Evolutionary conservation across 2,329 filamentous ascomycete genomes (phyloP).

Genomic region (Penicillium sp.): DNA sequence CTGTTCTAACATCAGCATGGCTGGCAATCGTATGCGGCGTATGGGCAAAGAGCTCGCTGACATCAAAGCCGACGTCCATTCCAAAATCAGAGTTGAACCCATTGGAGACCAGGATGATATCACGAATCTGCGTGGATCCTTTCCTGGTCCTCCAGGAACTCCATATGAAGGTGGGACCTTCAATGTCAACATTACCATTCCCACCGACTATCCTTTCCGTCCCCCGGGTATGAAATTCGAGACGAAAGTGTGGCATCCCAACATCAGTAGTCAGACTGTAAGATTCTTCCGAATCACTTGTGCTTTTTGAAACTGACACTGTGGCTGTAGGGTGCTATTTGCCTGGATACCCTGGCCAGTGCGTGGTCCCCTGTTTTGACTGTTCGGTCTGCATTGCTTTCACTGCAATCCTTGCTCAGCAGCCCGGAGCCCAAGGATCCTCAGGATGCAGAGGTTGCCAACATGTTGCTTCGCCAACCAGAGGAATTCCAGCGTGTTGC

Average conservation of each 20-base stretch:
- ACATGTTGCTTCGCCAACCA: slow-evolving; percentile 75
- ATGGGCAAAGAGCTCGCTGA: slow-evolving; percentile 48
- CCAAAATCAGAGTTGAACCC: slow-evolving; percentile 66
- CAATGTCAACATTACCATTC: slow-evolving; percentile 78
- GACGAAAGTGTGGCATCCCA: slow-evolving; percentile 95
- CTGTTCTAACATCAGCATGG: slow-evolving; percentile 37
- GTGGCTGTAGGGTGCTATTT: slow-evolving; percentile 76
- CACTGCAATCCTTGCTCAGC: slow-evolving; percentile 85
- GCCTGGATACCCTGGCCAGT: slow-evolving; percentile 80
- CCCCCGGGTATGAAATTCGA: slow-evolving; percentile 85
- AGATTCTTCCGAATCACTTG: slow-evolving; percentile 1
- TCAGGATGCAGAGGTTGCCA: slow-evolving; percentile 91
- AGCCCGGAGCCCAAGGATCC: slow-evolving; percentile 93
- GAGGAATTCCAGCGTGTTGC: slow-evolving; percentile 75
- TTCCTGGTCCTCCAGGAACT: slow-evolving; percentile 82
- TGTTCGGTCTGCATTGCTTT: slow-evolving; percentile 90
- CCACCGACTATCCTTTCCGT: slow-evolving; percentile 85
- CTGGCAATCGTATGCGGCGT: slow-evolving; percentile 54
- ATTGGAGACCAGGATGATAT: slow-evolving; percentile 61
- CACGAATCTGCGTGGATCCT: slow-evolving; percentile 74
- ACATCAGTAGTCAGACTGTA: slow-evolving; percentile 89
- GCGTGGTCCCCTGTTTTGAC: slow-evolving; percentile 96
- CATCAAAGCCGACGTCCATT: slow-evolving; percentile 59
- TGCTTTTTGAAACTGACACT: not conserved
- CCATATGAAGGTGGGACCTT: slow-evolving; percentile 86